Evolutionary conservation across 2,329 filamentous ascomycete species (phyloP).

Genomic region (Lojkania enalia): DNA sequence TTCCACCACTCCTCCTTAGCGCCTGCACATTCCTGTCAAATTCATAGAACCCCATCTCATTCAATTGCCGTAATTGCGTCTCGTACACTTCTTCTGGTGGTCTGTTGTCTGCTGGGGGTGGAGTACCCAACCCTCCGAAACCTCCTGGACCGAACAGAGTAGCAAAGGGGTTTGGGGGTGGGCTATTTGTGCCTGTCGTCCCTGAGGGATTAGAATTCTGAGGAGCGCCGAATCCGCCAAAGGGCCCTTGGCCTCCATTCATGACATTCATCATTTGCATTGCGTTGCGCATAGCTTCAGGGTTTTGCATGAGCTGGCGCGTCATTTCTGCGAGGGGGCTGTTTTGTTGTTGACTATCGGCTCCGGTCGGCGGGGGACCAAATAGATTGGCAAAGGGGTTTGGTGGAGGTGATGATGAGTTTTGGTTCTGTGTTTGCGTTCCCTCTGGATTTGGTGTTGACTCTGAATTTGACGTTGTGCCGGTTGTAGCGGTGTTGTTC

Average conservation of each 20-base stretch:
- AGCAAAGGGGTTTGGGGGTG: conserved; percentile 45
- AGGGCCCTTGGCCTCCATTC: conserved; percentile 41
- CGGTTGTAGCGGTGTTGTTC: conserved; percentile 13
- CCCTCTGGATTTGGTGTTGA: conserved; percentile 4
- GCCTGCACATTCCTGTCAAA: conserved; percentile 93
- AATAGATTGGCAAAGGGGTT: conserved; percentile 58
- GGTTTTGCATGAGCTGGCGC: conserved; percentile 59
- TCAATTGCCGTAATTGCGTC: conserved; percentile 85
- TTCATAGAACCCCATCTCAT: conserved; percentile 98
- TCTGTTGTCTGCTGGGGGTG: conserved; percentile 72
- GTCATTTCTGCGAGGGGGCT: conserved; percentile 56
- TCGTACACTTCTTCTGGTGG: conserved; percentile 94
- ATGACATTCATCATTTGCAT: conserved; percentile 59
- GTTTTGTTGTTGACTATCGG: conserved; percentile 33
- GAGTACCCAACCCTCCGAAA: conserved; percentile 41
- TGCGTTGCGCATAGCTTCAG: conserved; percentile 57
- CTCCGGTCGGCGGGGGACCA: conserved; percentile 32
- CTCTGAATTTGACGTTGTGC: conserved; percentile 1
- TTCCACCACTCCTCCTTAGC: conserved; percentile 84
- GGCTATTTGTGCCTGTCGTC: conserved; percentile 34
- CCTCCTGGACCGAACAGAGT: conserved; percentile 51
- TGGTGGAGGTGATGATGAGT: conserved; percentile 23
- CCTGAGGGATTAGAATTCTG: conserved; percentile 47
- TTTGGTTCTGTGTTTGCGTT: conserved; percentile 10
- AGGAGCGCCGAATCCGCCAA: conserved; percentile 47